phyloP scores from a whole-genome alignment of 1,284 basidiomycete species.

The Coniferiporia weirii region DNA sequence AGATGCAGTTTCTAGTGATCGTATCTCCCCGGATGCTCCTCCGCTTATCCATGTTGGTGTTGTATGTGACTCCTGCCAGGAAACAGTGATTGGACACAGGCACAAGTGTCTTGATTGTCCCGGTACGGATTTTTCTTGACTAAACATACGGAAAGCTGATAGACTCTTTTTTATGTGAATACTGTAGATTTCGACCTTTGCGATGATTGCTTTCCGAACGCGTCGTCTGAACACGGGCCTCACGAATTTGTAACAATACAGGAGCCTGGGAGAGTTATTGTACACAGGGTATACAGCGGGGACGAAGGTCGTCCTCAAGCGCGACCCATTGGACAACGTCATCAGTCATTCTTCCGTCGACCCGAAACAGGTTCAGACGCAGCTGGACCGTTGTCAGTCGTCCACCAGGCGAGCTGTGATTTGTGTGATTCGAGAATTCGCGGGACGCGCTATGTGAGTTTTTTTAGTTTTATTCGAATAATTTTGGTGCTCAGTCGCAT shows the following conservation, averaged over 20 bases:
- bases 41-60: constrained; percentile 36
- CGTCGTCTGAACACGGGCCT: constrained; percentile 45
- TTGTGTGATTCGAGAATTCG: constrained; percentile 67
- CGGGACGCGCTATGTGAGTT: constrained; percentile 63
- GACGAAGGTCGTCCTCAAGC: constrained; percentile 22
- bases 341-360: constrained; percentile 4
- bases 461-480: constrained; percentile 5
- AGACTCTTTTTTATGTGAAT: neutral
- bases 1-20: neutral
- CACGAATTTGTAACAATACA: constrained; percentile 68
- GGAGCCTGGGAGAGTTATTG: constrained; percentile 56
- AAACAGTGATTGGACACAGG: constrained; percentile 52
- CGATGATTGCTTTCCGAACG: constrained; percentile 45
- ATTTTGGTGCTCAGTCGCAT: constrained; percentile 4
- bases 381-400: constrained; percentile 25
- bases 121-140: constrained; percentile 30
- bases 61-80: constrained; percentile 53
- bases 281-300: constrained; percentile 52
- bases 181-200: constrained; percentile 67
- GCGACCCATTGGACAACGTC: constrained; percentile 12
- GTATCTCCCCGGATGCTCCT: neutral
- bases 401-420: constrained; percentile 65
- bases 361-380: neutral
- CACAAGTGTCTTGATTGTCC: constrained; percentile 74
- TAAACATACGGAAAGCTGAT: constrained; percentile 2